A percentile compares a stretch with the other conserved stretches of the same genome.
phyloP scores from a whole-genome alignment of 257 asterid genomes.

The Solanum medicagineum region DNA sequence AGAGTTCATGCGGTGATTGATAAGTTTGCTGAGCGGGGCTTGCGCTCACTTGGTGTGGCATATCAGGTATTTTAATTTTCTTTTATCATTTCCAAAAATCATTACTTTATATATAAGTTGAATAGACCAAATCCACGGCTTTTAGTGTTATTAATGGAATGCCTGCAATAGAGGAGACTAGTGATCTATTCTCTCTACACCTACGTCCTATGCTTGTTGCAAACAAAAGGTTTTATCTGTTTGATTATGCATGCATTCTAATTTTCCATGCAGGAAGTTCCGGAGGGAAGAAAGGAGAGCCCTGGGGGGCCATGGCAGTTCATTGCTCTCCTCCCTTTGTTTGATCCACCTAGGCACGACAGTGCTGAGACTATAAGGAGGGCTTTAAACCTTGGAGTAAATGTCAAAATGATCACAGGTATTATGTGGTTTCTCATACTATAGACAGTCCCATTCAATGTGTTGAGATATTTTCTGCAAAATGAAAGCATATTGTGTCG shows the following conservation, averaged over 20 bases:
- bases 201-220: not conserved
- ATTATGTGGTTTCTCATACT: not conserved
- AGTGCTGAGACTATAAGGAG: slow-evolving; percentile 88
- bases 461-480: not conserved
- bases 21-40: slow-evolving; percentile 88
- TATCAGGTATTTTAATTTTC: slow-evolving; percentile 49
- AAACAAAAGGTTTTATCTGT: not conserved
- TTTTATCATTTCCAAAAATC: not conserved
- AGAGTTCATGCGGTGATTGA: slow-evolving; percentile 74
- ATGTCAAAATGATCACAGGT: slow-evolving; percentile 92
- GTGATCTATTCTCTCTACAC: not conserved
- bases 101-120: not conserved
- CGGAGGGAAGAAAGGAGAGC: slow-evolving; percentile 74
- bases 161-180: not conserved
- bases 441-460: not conserved
- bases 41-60: slow-evolving; percentile 86
- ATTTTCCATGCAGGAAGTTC: slow-evolving; percentile 55
- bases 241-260: not conserved
- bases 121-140: not conserved
- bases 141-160: not conserved
- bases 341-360: slow-evolving; percentile 93
- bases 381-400: slow-evolving; percentile 84
- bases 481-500: not conserved
- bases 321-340: slow-evolving; percentile 85
- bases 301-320: slow-evolving; percentile 92